Conservation (phyloP, 2,329 filamentous ascomycete genomes). For the Pseudogymnoascus sp. region DNA sequence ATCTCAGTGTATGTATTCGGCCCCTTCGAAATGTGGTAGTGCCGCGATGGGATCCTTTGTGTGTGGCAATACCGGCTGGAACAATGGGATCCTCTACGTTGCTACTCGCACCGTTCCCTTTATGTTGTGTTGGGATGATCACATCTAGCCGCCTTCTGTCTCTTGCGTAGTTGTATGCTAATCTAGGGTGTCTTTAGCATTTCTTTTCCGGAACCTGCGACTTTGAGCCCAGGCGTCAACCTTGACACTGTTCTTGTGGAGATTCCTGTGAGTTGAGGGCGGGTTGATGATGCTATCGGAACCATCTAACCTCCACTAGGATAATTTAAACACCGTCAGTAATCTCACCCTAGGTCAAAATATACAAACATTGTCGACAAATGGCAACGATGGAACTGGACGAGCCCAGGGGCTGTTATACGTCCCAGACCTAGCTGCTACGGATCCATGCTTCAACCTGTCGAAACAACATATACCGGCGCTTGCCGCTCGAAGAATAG, state of each 20-base stretch:
- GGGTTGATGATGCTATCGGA: not conserved
- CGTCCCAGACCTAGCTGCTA: slow-evolving; percentile 57
- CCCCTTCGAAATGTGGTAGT: not conserved
- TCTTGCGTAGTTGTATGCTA: not conserved
- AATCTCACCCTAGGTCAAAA: not conserved
- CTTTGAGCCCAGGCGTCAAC: not conserved
- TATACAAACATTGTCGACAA: slow-evolving; percentile 68
- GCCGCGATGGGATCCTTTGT: not conserved
- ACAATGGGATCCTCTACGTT: not conserved
- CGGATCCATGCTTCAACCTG: slow-evolving; percentile 53
- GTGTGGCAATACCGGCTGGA: not conserved
- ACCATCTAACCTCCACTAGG: not conserved
- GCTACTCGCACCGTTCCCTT: no score
- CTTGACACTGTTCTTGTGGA: not conserved
- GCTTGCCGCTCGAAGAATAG: slow-evolving; percentile 64
- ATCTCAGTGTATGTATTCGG: slow-evolving; percentile 34
- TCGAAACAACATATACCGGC: slow-evolving; percentile 59
- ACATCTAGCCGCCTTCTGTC: not conserved
- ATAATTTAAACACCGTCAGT: not conserved
- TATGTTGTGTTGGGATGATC: not conserved
- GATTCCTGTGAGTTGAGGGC: not conserved
- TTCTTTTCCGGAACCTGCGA: not conserved
- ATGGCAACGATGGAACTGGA: slow-evolving; percentile 49
- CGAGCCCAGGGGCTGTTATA: slow-evolving; percentile 74
- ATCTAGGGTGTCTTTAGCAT: not conserved